Base-by-base conservation (phyloP, 2,329 filamentous ascomycete species). In the Epichloe elymi region DNA sequence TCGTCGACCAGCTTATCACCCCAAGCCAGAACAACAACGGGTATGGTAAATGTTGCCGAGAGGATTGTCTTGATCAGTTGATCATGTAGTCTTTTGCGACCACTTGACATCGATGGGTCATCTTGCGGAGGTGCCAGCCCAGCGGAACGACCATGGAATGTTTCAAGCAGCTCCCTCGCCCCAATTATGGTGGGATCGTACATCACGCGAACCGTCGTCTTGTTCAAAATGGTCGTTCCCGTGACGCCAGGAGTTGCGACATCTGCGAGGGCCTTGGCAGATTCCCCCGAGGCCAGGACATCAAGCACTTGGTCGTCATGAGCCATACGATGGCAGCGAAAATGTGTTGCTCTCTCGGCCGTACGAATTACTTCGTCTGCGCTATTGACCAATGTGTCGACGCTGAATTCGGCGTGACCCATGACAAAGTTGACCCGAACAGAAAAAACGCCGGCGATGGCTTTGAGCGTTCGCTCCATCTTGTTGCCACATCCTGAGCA, bases 371-470 rank as follows among this genome's bases (percentile, higher is more conserved):
- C 59, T 4, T 63, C 57, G 4, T 64, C 61, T 1, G 56, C 56
- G 2, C 55, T 61, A 8, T 55, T 59, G 8, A 58, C 44, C 1
- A 57, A 53, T 0, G 51, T 50, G 44, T 68, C 60, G 2, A 68
- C 26, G 5, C 48, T 55, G 45, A 70, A 64, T 19, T 69, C 66
- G 40, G 61, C 67, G 6, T 59, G 62, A 4, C 65, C 66, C 58
- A 65, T 64, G 55, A 69, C 64, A 38, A 69, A 70, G 51, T 68
- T 68, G 53, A 70, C 65, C 0, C 58, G 61, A 2, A 63, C 60
- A 3, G 59, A 55, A 2, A 62, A 63, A 0, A 68, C 62, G 3
- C 65, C 65, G 3, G 54, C n/a, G 3, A 58, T 57, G 3, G 52
- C 54, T 0, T 52, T 52, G 33, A 69, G 60, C 2, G 59, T 57